These are phyloP conservation scores for Eremochloa ophiuroides DNA, from an alignment of 176 grass and related monocot species.

Conservation along the genomic window DNA sequence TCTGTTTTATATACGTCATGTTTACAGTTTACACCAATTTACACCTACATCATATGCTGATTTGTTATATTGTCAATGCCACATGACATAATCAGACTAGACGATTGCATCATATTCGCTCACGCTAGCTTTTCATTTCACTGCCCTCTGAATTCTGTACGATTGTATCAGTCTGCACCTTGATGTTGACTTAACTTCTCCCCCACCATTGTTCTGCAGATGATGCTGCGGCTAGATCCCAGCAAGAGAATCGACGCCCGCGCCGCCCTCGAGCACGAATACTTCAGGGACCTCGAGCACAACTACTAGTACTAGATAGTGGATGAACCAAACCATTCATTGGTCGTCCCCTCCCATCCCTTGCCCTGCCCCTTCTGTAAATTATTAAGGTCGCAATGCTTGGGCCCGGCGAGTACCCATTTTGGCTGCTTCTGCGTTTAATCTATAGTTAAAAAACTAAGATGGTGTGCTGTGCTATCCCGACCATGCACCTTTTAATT, in stretches of 20 bases:
- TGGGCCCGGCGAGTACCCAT: background rate
- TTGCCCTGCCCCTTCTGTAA: conserved; percentile 8
- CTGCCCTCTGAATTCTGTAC: background rate
- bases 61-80: background rate
- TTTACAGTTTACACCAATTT: too few relatives aligned
- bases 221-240: conserved; percentile 73
- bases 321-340: too few relatives aligned
- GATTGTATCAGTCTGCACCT: background rate
- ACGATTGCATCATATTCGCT: background rate
- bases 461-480: background rate
- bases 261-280: conserved; percentile 58
- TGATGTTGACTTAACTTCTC: background rate
- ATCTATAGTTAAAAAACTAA: background rate
- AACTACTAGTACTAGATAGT: conserved; percentile 8
- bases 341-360: background rate
- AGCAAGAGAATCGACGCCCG: conserved; percentile 65
- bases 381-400: conserved; percentile 10
- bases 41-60: background rate
- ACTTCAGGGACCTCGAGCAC: conserved; percentile 63
- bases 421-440: background rate
- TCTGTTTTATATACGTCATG: background rate
- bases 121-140: background rate
- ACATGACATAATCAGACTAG: background rate
- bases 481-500: background rate
- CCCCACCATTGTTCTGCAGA: conserved; percentile 29